Conservation (phyloP, 441 rosid genomes). For the Corymbia citriodora region DNA sequence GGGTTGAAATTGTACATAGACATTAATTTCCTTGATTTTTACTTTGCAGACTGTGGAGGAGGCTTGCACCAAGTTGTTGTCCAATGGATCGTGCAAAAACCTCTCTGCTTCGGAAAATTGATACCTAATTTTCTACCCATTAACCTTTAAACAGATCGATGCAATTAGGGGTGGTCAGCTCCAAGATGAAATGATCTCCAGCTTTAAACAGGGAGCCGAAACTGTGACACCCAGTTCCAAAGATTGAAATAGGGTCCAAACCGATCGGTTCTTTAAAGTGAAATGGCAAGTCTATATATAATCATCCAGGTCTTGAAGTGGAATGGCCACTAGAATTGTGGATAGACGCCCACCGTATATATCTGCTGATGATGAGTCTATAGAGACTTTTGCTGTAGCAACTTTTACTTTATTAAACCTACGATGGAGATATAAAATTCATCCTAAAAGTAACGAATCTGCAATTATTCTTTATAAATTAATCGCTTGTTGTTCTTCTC, state of each 20-base stretch:
- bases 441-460: background rate
- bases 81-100: slow-evolving; percentile 40
- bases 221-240: too few relatives aligned
- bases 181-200: accelerated
- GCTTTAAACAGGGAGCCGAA: background rate
- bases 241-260: background rate
- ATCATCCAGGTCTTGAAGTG: background rate
- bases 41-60: slow-evolving; percentile 62
- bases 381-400: background rate
- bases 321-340: background rate
- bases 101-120: slow-evolving; percentile 10
- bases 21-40: background rate
- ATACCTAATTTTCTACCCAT: background rate
- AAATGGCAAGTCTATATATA: background rate
- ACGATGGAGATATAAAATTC: background rate
- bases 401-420: background rate
- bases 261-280: background rate
- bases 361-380: background rate
- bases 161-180: background rate
- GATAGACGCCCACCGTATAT: background rate
- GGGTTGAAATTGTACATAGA: background rate
- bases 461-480: background rate
- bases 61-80: slow-evolving; percentile 38
- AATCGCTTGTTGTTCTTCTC: background rate
- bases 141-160: background rate